These are phyloP conservation scores for Dactylonectria macrodidyma DNA, from an alignment of 2,329 filamentous ascomycete genomes.

Conservation along the genomic window DNA sequence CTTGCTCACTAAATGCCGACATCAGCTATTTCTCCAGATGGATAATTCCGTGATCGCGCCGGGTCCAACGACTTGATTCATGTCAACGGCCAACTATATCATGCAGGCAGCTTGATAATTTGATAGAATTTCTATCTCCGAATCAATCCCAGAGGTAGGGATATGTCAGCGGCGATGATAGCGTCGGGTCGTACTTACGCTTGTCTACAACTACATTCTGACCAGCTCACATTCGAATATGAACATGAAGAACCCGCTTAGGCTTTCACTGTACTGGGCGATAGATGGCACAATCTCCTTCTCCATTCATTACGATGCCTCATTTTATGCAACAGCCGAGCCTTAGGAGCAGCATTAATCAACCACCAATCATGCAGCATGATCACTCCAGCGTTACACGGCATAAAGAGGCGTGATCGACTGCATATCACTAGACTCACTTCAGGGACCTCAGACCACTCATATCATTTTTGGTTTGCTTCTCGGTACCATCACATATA, in stretches of 20 bases:
- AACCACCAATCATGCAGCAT: background rate
- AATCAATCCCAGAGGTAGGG: no score
- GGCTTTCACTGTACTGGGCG: background rate
- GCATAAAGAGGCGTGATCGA: background rate
- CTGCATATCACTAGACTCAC: constrained; percentile 2
- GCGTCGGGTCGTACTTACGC: no score
- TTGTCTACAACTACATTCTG: no score
- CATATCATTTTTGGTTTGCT: constrained; percentile 1
- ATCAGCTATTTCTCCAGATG: background rate
- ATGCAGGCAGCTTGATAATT: no score
- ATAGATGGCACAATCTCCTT: no score
- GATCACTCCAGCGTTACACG: constrained; percentile 5
- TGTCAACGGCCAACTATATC: background rate
- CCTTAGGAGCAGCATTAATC: background rate
- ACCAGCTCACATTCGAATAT: no score
- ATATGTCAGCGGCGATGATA: no score
- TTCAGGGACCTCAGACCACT: constrained; percentile 5
- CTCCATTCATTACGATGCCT: no score
- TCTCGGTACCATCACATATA: background rate
- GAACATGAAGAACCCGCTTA: no score
- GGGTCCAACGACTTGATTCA: background rate
- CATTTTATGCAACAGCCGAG: no score
- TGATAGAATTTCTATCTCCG: no score
- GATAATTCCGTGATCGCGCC: background rate
- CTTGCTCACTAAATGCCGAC: background rate